Evolutionary conservation across 106 monocot species (phyloP), one percentile per base, ranked within the genome.

Genomic region (Agapanthus africanus): DNA sequence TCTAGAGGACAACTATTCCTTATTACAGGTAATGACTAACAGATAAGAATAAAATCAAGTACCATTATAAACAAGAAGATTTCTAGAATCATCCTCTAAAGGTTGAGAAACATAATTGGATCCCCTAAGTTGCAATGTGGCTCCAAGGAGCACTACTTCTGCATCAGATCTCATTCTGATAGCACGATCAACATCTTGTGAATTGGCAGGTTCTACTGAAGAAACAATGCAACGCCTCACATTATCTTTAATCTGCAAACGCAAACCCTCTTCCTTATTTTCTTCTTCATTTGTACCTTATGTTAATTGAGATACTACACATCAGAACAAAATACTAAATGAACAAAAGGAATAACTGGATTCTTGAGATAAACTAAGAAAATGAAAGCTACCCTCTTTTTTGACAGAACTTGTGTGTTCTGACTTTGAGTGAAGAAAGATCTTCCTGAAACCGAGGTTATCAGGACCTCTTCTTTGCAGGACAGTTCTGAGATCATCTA

Each of bases 61-160:
- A 95, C 95, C 95, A 78, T 95, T 95, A 52, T 82, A 95, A 38
- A 86, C 79, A 74, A 95, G 85, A 82, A 88, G 37, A 76, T 88
- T 95, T 73, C 86, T 85, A 42, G 65, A 84, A 50, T 49, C 10
- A 80, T 88, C 85, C 39, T 69, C 69, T 25, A 91, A 54, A 11
- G 95, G 95, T 73, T 95, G 95, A 59, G 36, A 61, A 57, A 86
- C 70, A 61, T 79, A 54, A 68, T 16, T 80, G 62, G 40, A 19
- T 22, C 95, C 95, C 73, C 95, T 81, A 33, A 91, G 91, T 63
- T 91, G 95, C 60, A 95, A 80, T 52, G 85, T 86, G 11, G 95
- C 86, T 38, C 95, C 95, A 74, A 95, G 57, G 63, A 90, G 74
- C 63, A 79, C 73, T 52, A 93, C 59, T 40, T 89, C 81, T 22